Evolutionary conservation across 2,329 filamentous ascomycete genomes (phyloP), one percentile per base, ranked within the genome.

Genomic region (Monascus ruber): DNA sequence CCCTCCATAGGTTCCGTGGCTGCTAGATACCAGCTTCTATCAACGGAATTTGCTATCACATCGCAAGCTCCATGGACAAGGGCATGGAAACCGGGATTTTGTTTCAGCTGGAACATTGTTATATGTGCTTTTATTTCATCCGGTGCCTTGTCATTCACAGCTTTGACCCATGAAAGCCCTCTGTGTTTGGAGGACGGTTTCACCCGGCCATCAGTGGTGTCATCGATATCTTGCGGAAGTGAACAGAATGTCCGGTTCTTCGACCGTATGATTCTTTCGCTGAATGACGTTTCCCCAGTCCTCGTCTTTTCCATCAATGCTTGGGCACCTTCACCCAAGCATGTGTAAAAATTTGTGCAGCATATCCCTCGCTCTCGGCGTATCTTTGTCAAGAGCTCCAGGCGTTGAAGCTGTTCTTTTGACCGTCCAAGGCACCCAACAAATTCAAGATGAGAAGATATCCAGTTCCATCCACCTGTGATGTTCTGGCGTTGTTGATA

Each of bases 391-490:
- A 95, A 70, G 43, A 69, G 73, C n/a, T 70, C 66, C 6, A 94
- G 72, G 27, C 91, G 77, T 54, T 78, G 75, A 49, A 80, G 79
- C 47, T 96, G 69, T 55, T 94, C 87, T 51, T 88, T 83, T 4
- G 78, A 79, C n/a, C 85, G 79, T 35, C 84, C 83, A 5, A 98
- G 73, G 53, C 86, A 93, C 2, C 87, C 86, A 1, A 96, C 85
- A 53, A 96, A 98, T 60, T 91, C 85, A 25, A 98, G 76, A 62
- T 98, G 91, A 29, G 85, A 91, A 10, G 82, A 78, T 9, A 85
- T 85, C 87, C 88, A 96, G 6, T 70, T 70, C 67, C 81, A 81
- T 5, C 88, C 83, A 43, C 81, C 73, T 2, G 74, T 76, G 44
- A 96, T 77, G 46, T 85, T 79, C 27, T 93, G 84, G 39, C 85